Percentiles rank a stretch among this genome's conserved stretches.
Conservation (phyloP, 208 protist species). For the Leishmania aethiopica region DNA sequence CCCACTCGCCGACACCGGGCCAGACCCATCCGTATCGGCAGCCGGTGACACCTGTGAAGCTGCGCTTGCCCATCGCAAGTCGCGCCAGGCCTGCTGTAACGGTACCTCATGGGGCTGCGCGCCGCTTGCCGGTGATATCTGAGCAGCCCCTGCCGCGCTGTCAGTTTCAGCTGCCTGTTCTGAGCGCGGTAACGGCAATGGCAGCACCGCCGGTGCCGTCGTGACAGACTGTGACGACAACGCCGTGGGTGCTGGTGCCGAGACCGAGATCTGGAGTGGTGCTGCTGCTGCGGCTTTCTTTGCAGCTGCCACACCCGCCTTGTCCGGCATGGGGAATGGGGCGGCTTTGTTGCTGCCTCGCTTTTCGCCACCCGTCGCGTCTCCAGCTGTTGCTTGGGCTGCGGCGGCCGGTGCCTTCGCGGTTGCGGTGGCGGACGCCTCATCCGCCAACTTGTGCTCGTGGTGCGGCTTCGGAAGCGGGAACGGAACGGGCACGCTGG, state of each 20-base stretch:
- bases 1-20: neutral
- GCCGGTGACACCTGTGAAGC: neutral
- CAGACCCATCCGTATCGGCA: neutral
- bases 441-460: slow-evolving; percentile 14
- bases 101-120: neutral
- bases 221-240: neutral
- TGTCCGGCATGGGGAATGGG: neutral
- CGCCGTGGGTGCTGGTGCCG: neutral
- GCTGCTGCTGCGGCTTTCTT: neutral
- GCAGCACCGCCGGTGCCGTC: neutral
- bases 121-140: neutral
- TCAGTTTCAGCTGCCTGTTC: slow-evolving; percentile 3
- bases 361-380: neutral
- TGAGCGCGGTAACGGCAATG: slow-evolving; percentile 12
- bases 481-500: neutral
- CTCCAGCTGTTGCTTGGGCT: neutral
- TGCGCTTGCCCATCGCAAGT: neutral
- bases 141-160: neutral
- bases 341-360: neutral
- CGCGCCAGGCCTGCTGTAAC: slow-evolving; percentile 6
- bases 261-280: neutral
- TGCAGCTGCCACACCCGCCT: neutral
- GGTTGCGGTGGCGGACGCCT: neutral
- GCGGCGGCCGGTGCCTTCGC: neutral
- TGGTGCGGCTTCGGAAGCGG: slow-evolving; percentile 27